Base-by-base conservation (phyloP, 2,329 filamentous ascomycete genomes). In the Aaosphaeria pasadenensis region DNA sequence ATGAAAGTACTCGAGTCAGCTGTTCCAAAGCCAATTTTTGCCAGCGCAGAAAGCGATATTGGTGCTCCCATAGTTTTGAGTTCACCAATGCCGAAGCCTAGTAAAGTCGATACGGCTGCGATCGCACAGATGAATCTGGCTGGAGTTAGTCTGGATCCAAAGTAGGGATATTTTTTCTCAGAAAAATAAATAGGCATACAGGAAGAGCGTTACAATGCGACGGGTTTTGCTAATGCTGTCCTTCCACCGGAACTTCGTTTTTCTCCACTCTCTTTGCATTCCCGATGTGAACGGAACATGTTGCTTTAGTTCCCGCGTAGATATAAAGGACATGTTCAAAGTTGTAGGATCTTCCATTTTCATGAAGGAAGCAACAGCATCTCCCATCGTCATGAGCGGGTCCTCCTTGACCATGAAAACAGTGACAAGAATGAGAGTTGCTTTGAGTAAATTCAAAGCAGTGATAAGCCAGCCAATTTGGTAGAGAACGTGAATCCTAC, bases 361-460 rank as follows among this genome's bases (percentile, higher is more conserved):
- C 24, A 56, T 38, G 33, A 55, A 55, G 3, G 54, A 56, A n/a
- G 49, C 49, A 11, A 54, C 33, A 7, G 49, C 52, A 43, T 56
- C 54, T 33, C 54, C 54, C 6, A 53, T 46, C 1, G 54, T 56
- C 13, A 55, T 45, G 6, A 55, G 38, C 4, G 53, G 53, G 5
- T 59, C 52, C 5, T 57, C 57, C 9, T 43, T 43, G 5, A 53
- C 44, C 3, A 43, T 6, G 11, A 55, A 54, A 7, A 52, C 51
- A 1, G 51, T 43, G 13, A 46, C 52, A 7, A 60, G 53, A 17
- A 65, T 60, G 5, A 55, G 24, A 4, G 17, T 30, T 2, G 54
- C 57, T 43, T 65, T 66, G 30, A 59, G 42, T 17, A 53, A 29
- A 36, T 62, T 62, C 7, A 57, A 45, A 4, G 50, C 28, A 7